Conservation (phyloP, 352 stramenopile genomes). For the Globisporangium megalacanthum region DNA sequence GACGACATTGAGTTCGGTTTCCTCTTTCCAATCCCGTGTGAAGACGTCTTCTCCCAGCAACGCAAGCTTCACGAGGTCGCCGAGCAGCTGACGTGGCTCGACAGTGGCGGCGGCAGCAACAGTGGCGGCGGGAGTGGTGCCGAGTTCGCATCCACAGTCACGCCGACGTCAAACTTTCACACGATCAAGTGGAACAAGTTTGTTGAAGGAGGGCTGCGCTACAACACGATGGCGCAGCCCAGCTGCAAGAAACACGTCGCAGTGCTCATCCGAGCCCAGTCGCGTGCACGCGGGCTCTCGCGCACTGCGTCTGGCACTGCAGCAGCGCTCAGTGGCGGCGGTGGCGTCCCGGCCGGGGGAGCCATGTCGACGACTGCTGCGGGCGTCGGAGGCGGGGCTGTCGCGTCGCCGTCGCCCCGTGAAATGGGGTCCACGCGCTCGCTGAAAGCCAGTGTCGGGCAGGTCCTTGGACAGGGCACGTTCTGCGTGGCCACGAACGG, state of each 20-base stretch:
- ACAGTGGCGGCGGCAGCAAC: conserved; percentile 9
- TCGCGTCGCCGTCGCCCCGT: background rate
- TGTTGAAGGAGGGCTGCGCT: conserved; percentile 56
- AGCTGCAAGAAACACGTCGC: conserved; percentile 60
- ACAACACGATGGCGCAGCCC: conserved; percentile 46
- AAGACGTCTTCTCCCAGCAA: conserved; percentile 76
- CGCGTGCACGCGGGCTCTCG: conserved; percentile 21
- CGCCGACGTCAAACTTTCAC: conserved; percentile 70
- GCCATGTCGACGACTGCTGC: background rate
- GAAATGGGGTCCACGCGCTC: conserved; percentile 1
- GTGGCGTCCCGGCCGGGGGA: background rate
- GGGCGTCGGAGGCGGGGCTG: background rate
- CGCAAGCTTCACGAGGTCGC: conserved; percentile 76
- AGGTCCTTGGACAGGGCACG: conserved; percentile 52
- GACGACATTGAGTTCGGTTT: conserved; percentile 70
- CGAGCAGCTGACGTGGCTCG: conserved; percentile 61
- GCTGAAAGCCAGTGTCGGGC: conserved; percentile 15
- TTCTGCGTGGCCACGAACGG: conserved; percentile 55
- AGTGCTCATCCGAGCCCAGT: conserved; percentile 37
- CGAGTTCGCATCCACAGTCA: conserved; percentile 39
- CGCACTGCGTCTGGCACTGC: conserved; percentile 16
- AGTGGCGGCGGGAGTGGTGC: conserved; percentile 5
- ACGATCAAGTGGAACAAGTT: conserved; percentile 67
- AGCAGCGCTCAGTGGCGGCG: background rate
- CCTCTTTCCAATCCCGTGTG: conserved; percentile 71